phyloP scores from a whole-genome alignment of 2,329 filamentous ascomycete species.

The Pestalotiopsis fici region DNA sequence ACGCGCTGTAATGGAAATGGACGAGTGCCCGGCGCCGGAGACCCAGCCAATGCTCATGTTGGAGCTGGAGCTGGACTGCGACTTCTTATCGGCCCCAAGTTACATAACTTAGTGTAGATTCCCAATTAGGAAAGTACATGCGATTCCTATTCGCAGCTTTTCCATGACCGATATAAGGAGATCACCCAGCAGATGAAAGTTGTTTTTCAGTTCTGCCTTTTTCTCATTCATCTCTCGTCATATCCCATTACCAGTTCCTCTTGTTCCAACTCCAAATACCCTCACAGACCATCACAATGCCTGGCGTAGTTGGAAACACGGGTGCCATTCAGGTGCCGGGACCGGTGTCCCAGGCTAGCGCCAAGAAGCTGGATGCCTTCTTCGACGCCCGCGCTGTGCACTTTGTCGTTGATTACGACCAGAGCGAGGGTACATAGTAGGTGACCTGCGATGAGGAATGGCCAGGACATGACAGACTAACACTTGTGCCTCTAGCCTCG shows the following conservation, averaged over 20 bases:
- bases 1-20: not conserved
- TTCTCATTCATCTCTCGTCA: not conserved
- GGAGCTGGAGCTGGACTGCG: not conserved
- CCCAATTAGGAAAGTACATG: not conserved
- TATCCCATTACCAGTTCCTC: not conserved
- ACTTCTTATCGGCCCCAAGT: not conserved
- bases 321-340: constrained; percentile 38
- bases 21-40: not conserved
- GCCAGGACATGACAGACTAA: not conserved
- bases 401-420: constrained; percentile 53
- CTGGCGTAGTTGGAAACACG: not conserved
- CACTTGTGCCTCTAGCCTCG: constrained; percentile 30
- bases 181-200: not conserved
- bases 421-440: constrained; percentile 53
- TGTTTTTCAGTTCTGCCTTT: not conserved
- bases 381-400: constrained; percentile 54
- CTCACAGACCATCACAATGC: not conserved
- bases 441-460: not conserved
- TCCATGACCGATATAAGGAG: not conserved
- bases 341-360: constrained; percentile 37
- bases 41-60: not conserved
- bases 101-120: not conserved
- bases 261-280: not conserved
- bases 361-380: constrained; percentile 45
- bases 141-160: not conserved